Evolutionary conservation across 140 eudicot genomes (phyloP), one percentile per base, ranked within the genome.

Genomic region (Senecio squalidus): DNA sequence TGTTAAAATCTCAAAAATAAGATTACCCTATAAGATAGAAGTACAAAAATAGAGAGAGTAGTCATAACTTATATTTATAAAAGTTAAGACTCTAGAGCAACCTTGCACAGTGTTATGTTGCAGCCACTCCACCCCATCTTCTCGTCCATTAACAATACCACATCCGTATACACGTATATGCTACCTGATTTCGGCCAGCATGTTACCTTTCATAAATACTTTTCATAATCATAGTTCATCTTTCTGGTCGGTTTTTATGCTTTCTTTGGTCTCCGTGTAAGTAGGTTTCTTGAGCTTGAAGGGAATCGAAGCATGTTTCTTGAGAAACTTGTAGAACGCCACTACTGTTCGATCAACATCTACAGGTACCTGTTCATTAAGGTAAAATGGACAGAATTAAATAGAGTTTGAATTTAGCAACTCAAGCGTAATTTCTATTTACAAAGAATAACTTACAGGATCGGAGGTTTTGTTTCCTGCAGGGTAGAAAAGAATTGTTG

Each of bases 401-500:
- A 43, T 6, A 16, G 16, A 21, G 31, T 39, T 52, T 38, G 50
- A 15, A 25, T 36, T 2, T 34, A 24, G 39, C 28, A 51, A 40
- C 69, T 51, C n/a, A 56, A 48, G 4, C 21, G 27, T 23, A 50
- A 36, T 1, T 2, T 57, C 41, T n/a, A 34, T 26, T 41, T 10
- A 4, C 5, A 17, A 44, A 33, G 65, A 26, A 36, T 39, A 9
- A 84, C 88, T 70, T 74, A 91, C 98, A 23, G 98, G 98, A 70
- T 86, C 96, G n/a, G 51, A 39, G 68, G 82, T 91, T 74, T 91
- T 91, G 71, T 83, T 80, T 70, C 96, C 91, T 39, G 98, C 94
- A 36, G 94, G 94, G 74, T 74, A 86, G 82, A 86, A 86, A 38
- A 91, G 82, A 33, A 86, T 71, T 2, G 96, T 91, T 3, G 97